Base-by-base conservation (phyloP, 345 rosid species). In the Sonneratia alba region DNA sequence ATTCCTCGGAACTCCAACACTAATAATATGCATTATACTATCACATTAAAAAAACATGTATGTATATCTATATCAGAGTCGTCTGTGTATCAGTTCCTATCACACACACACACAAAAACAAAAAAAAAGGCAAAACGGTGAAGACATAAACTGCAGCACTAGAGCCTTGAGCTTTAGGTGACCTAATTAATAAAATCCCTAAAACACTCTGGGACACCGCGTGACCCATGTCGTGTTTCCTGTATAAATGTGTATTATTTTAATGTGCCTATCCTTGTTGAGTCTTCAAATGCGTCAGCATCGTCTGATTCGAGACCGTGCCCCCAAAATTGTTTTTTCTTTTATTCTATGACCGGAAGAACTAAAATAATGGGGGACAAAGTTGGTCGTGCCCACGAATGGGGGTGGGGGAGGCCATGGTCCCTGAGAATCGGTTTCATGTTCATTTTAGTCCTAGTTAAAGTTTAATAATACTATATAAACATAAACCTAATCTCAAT, bases 341-440 rank as follows among this genome's bases (percentile, higher is more conserved):
- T 51, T 6, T 24, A 10, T 1, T 19, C 24, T 27, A 62, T 0
- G 36, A 14, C 18, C 15, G n/a, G 1, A 34, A 49, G 10, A 12
- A 22, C 36, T 12, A 72, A 77, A 79, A 68, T 16, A 74, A 47
- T 40, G 12, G 47, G 51, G 77, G 32, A 70, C 72, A 74, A 61
- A 59, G 32, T 2, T 63, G 83, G 85, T 81, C 85, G 86, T 83
- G 85, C 80, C 79, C 80, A 80, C 81, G 83, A 79, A 79, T 83
- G 84, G 85, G 32, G 61, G 63, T 27, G 32, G 32, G 32, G 32
- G 32, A 27, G 32, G 69, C 79, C 91, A 83, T 63, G 81, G 84
- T 59, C 83, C 84, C 81, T 79, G 80, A 76, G 81, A 80, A 79
- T 83, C 79, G 32, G 87, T 27, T 27, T 27, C 32, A 27, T 27